phyloP scores from a whole-genome alignment of 2,329 filamentous ascomycete species.

The Fusarium sp. region DNA sequence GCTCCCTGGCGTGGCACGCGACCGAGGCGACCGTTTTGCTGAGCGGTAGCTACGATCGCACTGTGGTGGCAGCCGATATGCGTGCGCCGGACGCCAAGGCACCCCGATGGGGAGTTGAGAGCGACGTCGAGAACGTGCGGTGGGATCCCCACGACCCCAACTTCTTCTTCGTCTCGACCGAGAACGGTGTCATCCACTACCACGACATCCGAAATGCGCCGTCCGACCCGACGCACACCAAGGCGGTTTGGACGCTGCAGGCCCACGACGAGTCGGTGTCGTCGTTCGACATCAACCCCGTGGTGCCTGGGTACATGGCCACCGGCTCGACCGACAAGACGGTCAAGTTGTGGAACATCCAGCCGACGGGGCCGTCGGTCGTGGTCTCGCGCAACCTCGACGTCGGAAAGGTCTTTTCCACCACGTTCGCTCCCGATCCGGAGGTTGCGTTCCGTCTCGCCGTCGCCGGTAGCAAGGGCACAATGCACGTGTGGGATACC shows the following conservation, averaged over 20 bases:
- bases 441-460: slow-evolving; percentile 93
- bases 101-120: slow-evolving; percentile 92
- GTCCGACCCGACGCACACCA: slow-evolving; percentile 77
- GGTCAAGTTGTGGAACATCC: slow-evolving; percentile 97
- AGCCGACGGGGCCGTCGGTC: slow-evolving; percentile 83
- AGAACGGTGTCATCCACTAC: slow-evolving; percentile 91
- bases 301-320: slow-evolving; percentile 91
- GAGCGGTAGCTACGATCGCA: slow-evolving; percentile 95
- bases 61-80: slow-evolving; percentile 96
- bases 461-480: slow-evolving; percentile 93
- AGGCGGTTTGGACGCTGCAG: slow-evolving; percentile 93
- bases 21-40: slow-evolving; percentile 88
- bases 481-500: slow-evolving; percentile 95
- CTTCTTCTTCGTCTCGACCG: slow-evolving; percentile 95
- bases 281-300: slow-evolving; percentile 90
- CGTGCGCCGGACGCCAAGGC: slow-evolving; percentile 85
- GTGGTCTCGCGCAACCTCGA: slow-evolving; percentile 92
- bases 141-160: slow-evolving; percentile 96
- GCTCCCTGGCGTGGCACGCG: slow-evolving; percentile 93
- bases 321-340: slow-evolving; percentile 95
- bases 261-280: slow-evolving; percentile 94
- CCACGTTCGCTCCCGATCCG: slow-evolving; percentile 87
- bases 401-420: slow-evolving; percentile 94
- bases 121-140: slow-evolving; percentile 90
- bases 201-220: slow-evolving; percentile 87